Conservation (phyloP, 2,329 filamentous ascomycete species). For the Phialemonium atrogriseum region DNA sequence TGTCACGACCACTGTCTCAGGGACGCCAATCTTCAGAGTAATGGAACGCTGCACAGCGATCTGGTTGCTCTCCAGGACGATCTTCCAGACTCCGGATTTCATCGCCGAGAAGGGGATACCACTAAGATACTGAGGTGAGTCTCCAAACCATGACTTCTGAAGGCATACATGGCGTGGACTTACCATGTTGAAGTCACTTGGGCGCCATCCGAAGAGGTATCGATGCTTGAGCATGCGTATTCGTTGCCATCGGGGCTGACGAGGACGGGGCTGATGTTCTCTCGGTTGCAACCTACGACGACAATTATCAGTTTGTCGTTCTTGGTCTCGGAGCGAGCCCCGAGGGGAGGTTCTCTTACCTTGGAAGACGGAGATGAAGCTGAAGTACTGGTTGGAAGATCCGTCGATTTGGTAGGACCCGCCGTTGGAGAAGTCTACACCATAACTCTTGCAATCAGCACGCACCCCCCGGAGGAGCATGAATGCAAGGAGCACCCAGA, state of each 20-base stretch:
- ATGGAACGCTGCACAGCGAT: conserved; percentile 27
- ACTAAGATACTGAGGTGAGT: conserved; percentile 10
- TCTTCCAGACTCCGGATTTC: conserved; percentile 26
- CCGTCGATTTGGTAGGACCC: conserved; percentile 29
- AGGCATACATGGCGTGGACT: too few relatives aligned
- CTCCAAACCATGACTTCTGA: too few relatives aligned
- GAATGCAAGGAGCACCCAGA: conserved; percentile 14
- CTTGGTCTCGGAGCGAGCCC: not conserved
- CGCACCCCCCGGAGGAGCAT: conserved; percentile 11
- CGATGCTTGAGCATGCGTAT: conserved; percentile 26
- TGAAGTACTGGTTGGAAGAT: conserved; percentile 27
- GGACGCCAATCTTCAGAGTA: conserved; percentile 22
- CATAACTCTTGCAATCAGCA: conserved; percentile 25
- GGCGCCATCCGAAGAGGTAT: conserved; percentile 22
- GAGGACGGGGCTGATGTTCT: conserved; percentile 25
- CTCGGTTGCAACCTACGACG: conserved; percentile 21
- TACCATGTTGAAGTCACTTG: conserved; percentile 29
- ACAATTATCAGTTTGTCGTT: not conserved
- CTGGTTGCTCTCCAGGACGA: conserved; percentile 24
- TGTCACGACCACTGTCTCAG: conserved; percentile 23
- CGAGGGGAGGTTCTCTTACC: conserved; percentile 12
- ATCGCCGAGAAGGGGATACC: conserved; percentile 28
- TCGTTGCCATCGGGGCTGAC: conserved; percentile 22
- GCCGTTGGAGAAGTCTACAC: conserved; percentile 28
- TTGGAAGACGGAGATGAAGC: conserved; percentile 28